Base-by-base conservation (phyloP, 106 monocot genomes). In the Apostasia shenzhenica region DNA sequence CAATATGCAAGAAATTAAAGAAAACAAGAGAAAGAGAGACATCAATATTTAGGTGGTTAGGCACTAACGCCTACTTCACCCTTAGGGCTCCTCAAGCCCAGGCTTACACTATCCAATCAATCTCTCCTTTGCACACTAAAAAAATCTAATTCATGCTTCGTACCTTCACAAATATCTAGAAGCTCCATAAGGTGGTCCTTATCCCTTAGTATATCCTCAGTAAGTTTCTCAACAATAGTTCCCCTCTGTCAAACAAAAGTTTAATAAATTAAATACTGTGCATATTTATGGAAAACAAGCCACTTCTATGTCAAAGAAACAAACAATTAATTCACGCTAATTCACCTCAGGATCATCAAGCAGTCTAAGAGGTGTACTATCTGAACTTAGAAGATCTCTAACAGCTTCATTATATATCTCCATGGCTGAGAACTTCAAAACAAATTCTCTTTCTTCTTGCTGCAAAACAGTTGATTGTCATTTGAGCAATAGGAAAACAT, bases 391-490 rank as follows among this genome's bases (percentile, higher is more conserved):
- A 10, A 90, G 80, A 76, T 90, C 90, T 64, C 75, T 86, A 38
- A 90, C 90, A 39, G 83, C 74, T 73, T 90, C 90, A 51, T 90
- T 90, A 70, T 90, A 90, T 53, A 90, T 90, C 83, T 90, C 90
- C 77, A 90, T 76, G 7, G 90, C 90, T 38, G 90, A 86, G 54
- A 90, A 83, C 72, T 81, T 90, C 46, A 90, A 48, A 46, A 76
- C 52, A 71, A 86, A 90, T 48, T 78, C 79, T 57, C 90, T 78
- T 69, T 90, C 89, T 46, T 69, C 47, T 60, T 90, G 85, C 89
- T 90, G 81, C 64, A 71, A 61, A 71, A 59, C 13, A 45, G 5
- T 74, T 47, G 26, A 65, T 51, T 64, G 60, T 1, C 41, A 54
- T 41, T 12, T 41, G 1, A 41, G 41, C 14, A 13, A 57, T 40